Evolutionary conservation across 2,329 filamentous ascomycete genomes (phyloP), one percentile per base, ranked within the genome.

Genomic region (Chaetomium olivaceum): DNA sequence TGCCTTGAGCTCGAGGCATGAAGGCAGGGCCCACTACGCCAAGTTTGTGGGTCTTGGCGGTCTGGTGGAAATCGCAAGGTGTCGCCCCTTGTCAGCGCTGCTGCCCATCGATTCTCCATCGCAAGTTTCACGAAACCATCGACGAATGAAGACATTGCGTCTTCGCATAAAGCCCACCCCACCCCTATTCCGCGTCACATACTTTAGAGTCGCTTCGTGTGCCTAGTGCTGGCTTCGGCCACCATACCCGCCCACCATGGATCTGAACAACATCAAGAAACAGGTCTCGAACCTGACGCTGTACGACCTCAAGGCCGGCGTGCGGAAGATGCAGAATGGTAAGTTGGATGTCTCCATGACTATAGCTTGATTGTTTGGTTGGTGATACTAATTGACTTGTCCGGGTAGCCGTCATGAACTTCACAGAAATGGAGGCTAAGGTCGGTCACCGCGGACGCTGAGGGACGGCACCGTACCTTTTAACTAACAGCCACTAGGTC

Each of bases 271-370:
- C 75, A 79, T 97, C 63, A 94, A 91, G 79, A 91, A 92, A 74
- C 89, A 91, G 80, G 92, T 97, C 79, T 89, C 89, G 82, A 96
- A 95, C 82, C 84, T 97, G 85, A 91, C 91, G 74, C 85, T 97
- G 78, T 97, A 97, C 83, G 93, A 97, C 80, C 77, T 97, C 82
- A 97, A 97, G 83, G 93, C 93, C 63, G 91, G 93, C 70, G 92
- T 97, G 73, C 89, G 93, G 72, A 97, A 97, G 80, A 91, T 96
- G 67, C 93, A 97, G 76, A 97, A 97, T 94, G 93, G 93, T 97
- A 81, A 73, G 84, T 70, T 43, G 21, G 4, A 19, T 31, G 21
- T 46, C 21, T 12, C 39, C 1, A 21, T 21, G 1, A 4, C 25
- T 23, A 25, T 16, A 9, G 8, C 11, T 11, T 7, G 3, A n/a